Evolutionary conservation across 768 basidiomycete genomes (phyloP), one percentile per base, ranked within the genome.

Genomic region (Amanita brunnescens): DNA sequence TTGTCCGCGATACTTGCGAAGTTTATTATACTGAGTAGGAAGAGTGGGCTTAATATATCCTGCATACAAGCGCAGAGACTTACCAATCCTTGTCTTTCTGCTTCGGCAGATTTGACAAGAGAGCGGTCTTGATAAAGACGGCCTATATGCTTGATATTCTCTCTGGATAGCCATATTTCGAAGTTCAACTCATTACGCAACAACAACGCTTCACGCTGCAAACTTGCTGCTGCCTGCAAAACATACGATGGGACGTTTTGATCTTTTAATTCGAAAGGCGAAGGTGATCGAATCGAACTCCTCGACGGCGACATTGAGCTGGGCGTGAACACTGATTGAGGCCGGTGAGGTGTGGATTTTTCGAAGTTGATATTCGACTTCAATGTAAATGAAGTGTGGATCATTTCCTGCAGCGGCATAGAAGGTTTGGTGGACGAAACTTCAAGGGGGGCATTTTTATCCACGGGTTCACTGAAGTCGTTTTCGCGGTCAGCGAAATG

Each of bases 181-280:
- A 91, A 89, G 61, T 90, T 89, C 37, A 92, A 78, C 56, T 92
- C 89, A 61, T 82, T 89, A 44, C 85, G 74, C 24, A 92, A 70
- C 24, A 91, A 64, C 2, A 91, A 64, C 1, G 87, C 73, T 59
- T 92, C 87, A 39, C 85, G 74, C 63, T 93, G 91, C 52, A 93
- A 69, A 5, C 70, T 74, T 12, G 82, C 76, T 26, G 92, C 80
- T 7, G 81, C 82, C 49, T 81, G 76, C n/a, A 72, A 71, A n/a
- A 81, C 71, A 57, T 78, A 77, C 5, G 68, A 56, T 7, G 79
- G 73, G 14, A 77, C 55, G 9, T 55, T 58, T 16, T 57, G 43
- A 18, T 64, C 62, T 12, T 38, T 52, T 30, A 12, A 34, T 13
- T 64, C 54, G 8, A 49, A n/a, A 48, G 59, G 53, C 35, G 43